Evolutionary conservation across 768 basidiomycete species (phyloP).

Genomic region (Phlebiopsis gigantea): DNA sequence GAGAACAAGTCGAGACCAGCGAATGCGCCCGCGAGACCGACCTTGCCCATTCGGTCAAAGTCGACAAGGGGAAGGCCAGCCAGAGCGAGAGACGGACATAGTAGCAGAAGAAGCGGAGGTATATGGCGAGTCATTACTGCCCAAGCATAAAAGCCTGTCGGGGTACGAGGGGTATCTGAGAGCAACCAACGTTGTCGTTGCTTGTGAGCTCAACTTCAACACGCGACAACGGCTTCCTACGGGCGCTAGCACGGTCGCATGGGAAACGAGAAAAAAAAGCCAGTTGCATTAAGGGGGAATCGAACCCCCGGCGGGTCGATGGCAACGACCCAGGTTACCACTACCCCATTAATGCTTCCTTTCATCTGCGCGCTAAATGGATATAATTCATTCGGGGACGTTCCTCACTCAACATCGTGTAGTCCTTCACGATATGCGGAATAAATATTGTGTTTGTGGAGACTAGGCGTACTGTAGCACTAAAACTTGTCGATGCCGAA

Average conservation of each 20-base stretch:
- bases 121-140: constrained; percentile 14
- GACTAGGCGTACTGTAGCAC: no score
- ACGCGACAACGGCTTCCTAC: not conserved
- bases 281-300: constrained; percentile 75
- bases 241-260: not conserved
- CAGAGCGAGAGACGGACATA: constrained; percentile 27
- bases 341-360: constrained; percentile 16
- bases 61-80: constrained; percentile 24
- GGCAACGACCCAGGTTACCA: constrained; percentile 20
- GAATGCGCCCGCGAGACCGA: constrained; percentile 85
- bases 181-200: constrained; percentile 1
- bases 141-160: not conserved
- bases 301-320: constrained; percentile 84
- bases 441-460: no score
- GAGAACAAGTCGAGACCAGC: constrained; percentile 78
- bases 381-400: no score
- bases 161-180: constrained; percentile 4
- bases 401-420: no score
- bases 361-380: not conserved
- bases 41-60: constrained; percentile 68
- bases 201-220: not conserved
- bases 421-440: no score
- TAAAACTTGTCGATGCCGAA: no score
- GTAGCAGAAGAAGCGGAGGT: constrained; percentile 18
- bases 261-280: not conserved